Evolutionary conservation across 768 basidiomycete genomes (phyloP).

Genomic region (Arthromyces matolae): DNA sequence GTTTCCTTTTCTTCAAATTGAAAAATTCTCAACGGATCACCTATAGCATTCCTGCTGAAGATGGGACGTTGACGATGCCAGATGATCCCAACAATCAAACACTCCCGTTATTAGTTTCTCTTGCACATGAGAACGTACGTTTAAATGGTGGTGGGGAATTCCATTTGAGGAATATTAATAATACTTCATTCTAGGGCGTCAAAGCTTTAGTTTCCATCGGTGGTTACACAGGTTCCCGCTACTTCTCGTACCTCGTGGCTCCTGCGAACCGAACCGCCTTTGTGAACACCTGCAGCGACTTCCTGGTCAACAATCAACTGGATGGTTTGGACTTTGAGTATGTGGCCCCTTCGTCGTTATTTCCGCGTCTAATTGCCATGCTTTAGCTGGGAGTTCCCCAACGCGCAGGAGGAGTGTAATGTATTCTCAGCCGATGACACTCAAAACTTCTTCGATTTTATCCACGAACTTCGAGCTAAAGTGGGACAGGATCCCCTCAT

Average conservation of each 20-base stretch:
- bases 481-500: conserved; percentile 54
- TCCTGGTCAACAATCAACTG: conserved; percentile 47
- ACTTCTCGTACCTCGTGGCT: conserved; percentile 60
- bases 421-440: conserved; percentile 65
- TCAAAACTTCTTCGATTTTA: conserved; percentile 72
- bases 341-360: too few relatives aligned
- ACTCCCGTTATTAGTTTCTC: conserved; percentile 53
- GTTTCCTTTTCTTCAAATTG: background rate
- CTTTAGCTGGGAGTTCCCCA: conserved; percentile 80
- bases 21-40: background rate
- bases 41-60: conserved; percentile 33
- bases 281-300: conserved; percentile 49
- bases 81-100: conserved; percentile 29
- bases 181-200: conserved; percentile 38
- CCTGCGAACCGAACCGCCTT: conserved; percentile 58
- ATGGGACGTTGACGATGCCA: conserved; percentile 27
- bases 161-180: background rate
- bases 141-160: background rate
- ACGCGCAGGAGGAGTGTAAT: conserved; percentile 57
- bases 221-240: conserved; percentile 65
- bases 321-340: conserved; percentile 59
- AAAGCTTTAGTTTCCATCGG: conserved; percentile 59
- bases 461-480: conserved; percentile 60
- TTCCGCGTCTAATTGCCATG: background rate
- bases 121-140: conserved; percentile 41